Evolutionary conservation across 352 stramenopile species (phyloP), one percentile per base, ranked within the genome.

Genomic region (Globisporangium radiosum): DNA sequence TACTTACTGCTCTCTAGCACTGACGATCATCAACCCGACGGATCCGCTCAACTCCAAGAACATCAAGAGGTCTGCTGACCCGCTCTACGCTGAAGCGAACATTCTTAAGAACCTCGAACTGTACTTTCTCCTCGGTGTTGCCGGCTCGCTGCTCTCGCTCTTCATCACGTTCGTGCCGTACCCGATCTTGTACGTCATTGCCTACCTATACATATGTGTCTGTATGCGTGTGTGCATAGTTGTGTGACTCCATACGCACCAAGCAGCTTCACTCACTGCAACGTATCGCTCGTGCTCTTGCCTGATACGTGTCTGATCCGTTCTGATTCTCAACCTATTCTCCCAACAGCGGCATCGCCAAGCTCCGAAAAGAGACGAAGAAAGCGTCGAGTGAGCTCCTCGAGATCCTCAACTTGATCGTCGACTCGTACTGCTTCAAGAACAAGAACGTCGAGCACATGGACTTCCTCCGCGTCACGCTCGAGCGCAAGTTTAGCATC

Each of bases 361-460:
- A 56, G 3, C 64, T 83, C 5, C 62, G 71, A n/a, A 47, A 58
- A 8, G 69, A 83, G 36, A 64, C 65, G 0, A 50, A 53, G 9
- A 58, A 66, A 9, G 65, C 63, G 5, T 58, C 68, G 37, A 62
- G 64, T 4, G 69, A 76, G 19, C 72, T 83, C 33, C 63, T 75
- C 3, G 71, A 83, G 4, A 49, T 83, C 5, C 65, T 80, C 37
- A 80, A 83, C 58, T 65, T 83, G 47, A 76, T 92, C 56, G 70
- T 92, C 5, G 83, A 92, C 60, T 87, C 81, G 45, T 92, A 92
- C 70, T 92, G 83, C 60, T 92, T 92, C 70, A 88, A 90, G 68
- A 90, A 88, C 72, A 92, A 91, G 68, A 89, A 90, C 56, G 51
- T 75, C 13, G 70, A 81, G 25, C 60, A 77, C 54, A 78, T 85